phyloP scores from a whole-genome alignment of 768 basidiomycete genomes.

The Suillus lakei region DNA sequence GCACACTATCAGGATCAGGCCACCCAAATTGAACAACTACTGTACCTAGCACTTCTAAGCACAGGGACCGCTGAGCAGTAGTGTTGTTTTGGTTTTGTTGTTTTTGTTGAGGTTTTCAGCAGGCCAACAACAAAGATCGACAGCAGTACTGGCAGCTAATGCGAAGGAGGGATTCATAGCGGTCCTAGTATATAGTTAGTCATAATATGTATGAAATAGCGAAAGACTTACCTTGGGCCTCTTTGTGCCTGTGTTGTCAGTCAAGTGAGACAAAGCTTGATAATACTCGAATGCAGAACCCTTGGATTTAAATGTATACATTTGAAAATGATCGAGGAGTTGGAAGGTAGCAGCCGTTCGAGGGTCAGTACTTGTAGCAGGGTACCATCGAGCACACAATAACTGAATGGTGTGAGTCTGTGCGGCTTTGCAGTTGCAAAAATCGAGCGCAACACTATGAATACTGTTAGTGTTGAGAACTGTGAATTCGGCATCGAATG shows the following conservation, averaged over 20 bases:
- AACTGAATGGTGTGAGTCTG: constrained; percentile 16
- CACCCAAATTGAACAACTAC: no score
- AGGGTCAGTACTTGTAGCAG: constrained; percentile 12
- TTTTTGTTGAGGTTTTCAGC: no score
- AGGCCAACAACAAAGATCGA: no score
- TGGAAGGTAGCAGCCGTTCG: constrained; percentile 9
- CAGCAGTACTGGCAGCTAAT: no score
- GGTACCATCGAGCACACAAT: constrained; percentile 15
- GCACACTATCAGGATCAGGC: no score
- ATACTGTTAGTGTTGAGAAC: constrained; percentile 29
- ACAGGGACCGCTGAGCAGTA: no score
- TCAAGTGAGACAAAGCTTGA: constrained; percentile 26
- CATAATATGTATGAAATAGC: no score
- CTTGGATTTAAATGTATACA: constrained; percentile 35
- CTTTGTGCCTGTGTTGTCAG: constrained; percentile 29
- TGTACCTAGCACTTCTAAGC: no score
- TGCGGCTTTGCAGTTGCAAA: constrained; percentile 17
- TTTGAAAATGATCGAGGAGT: constrained; percentile 30
- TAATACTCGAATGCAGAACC: constrained; percentile 33
- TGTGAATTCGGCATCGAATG: constrained; percentile 19
- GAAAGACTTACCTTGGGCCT: constrained; percentile 8
- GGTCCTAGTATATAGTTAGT: no score
- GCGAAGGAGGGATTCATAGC: no score
- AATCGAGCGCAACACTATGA: constrained; percentile 23
- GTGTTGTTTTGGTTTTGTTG: no score